A percentile compares a stretch with the other conserved stretches of the same genome.
Conservation (phyloP, 495 filamentous ascomycete genomes). For the Penicillium ochrochloron region DNA sequence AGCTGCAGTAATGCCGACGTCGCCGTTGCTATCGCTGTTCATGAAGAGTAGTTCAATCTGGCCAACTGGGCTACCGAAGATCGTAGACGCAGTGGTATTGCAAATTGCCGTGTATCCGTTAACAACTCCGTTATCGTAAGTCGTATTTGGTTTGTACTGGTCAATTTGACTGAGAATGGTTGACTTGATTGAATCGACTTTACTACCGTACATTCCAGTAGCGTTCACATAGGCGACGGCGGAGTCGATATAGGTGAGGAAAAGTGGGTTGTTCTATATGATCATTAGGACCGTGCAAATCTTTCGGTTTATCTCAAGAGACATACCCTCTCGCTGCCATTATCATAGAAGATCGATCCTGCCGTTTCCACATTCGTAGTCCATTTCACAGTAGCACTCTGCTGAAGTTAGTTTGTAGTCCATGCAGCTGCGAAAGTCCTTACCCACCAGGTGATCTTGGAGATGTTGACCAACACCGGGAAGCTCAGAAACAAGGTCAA, state of each 20-base stretch:
- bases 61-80: slow-evolving; percentile 34
- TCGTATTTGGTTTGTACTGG: slow-evolving; percentile 31
- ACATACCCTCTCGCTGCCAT: slow-evolving; percentile 33
- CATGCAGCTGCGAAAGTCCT: not conserved
- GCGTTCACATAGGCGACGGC: slow-evolving; percentile 42
- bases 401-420: slow-evolving; percentile 11
- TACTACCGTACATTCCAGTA: slow-evolving; percentile 27
- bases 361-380: slow-evolving; percentile 33
- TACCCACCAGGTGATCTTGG: slow-evolving; percentile 51
- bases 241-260: slow-evolving; percentile 38
- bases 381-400: slow-evolving; percentile 41
- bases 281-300: slow-evolving; percentile 13
- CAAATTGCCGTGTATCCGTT: slow-evolving; percentile 41
- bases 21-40: slow-evolving; percentile 39
- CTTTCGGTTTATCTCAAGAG: not conserved
- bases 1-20: slow-evolving; percentile 40
- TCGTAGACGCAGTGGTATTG: slow-evolving; percentile 35
- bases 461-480: slow-evolving; percentile 57
- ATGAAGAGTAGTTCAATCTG: slow-evolving; percentile 40
- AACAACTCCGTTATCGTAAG: slow-evolving; percentile 32
- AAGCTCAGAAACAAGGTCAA: slow-evolving; percentile 48
- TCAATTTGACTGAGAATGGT: slow-evolving; percentile 29
- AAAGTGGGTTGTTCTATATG: slow-evolving; percentile 32
- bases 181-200: slow-evolving; percentile 17
- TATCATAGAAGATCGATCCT: slow-evolving; percentile 36